Evolutionary conservation across 768 basidiomycete genomes (phyloP).

Genomic region (Macrocybe gigantea): DNA sequence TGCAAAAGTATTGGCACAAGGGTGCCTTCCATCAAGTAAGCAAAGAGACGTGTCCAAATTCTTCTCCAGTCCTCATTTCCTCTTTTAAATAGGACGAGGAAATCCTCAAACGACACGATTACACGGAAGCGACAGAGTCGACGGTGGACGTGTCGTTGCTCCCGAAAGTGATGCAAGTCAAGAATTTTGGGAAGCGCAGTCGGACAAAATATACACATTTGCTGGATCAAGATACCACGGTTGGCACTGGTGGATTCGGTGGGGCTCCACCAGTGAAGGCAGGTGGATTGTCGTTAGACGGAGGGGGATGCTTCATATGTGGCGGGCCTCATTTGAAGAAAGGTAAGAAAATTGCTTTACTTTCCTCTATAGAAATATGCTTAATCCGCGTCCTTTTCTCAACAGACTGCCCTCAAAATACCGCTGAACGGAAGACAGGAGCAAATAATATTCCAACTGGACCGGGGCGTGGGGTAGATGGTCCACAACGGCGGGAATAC

Average conservation of each 20-base stretch:
- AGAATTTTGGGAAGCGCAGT: constrained; percentile 88
- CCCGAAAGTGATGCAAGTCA: constrained; percentile 96
- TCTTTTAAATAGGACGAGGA: constrained; percentile 63
- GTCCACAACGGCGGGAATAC: constrained; percentile 26
- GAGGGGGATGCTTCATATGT: constrained; percentile 84
- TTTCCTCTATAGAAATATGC: not conserved
- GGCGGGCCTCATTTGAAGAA: constrained; percentile 92
- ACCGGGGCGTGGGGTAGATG: too few species aligned
- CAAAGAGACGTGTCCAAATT: constrained; percentile 1
- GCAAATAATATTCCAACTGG: constrained; percentile 24
- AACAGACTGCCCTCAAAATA: constrained; percentile 49
- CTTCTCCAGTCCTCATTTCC: not conserved
- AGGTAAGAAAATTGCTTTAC: constrained; percentile 38
- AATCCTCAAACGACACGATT: constrained; percentile 79
- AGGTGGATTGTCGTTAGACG: constrained; percentile 49
- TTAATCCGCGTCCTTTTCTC: not conserved
- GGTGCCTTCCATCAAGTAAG: constrained; percentile 95
- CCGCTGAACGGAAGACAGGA: constrained; percentile 29
- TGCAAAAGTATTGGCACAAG: constrained; percentile 99
- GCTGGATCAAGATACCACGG: constrained; percentile 89
- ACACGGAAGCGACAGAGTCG: constrained; percentile 83
- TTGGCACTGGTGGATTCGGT: constrained; percentile 56
- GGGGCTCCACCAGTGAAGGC: constrained; percentile 46
- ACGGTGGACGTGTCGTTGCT: constrained; percentile 83
- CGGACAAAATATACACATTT: constrained; percentile 96